phyloP scores from a whole-genome alignment of 163 green algal genomes.

The Chloromonas sp. region DNA sequence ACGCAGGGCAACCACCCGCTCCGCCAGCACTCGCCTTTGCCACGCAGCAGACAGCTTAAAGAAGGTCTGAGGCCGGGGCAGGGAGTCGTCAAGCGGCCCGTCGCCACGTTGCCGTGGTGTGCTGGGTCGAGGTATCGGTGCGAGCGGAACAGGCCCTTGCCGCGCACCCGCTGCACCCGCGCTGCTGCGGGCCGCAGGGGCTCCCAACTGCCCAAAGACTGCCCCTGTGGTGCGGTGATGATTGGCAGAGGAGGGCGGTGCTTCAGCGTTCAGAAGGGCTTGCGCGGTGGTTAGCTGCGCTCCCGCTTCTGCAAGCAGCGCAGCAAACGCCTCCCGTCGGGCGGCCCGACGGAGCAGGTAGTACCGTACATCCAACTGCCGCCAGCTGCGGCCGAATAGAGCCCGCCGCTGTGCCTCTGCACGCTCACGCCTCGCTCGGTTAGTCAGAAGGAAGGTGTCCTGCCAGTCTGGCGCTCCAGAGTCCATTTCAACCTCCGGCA shows the following conservation, averaged over 20 bases:
- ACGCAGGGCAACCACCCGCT: neutral
- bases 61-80: constrained; percentile 16
- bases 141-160: no score
- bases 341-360: constrained; percentile 11
- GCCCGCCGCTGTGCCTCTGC: neutral
- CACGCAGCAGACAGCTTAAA: constrained; percentile 6
- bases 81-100: constrained; percentile 10
- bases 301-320: neutral
- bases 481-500: no score
- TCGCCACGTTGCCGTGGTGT: constrained; percentile 11
- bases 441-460: neutral
- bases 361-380: constrained; percentile 16
- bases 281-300: neutral
- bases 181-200: no score
- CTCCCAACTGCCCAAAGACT: no score
- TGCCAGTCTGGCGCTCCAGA: neutral
- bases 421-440: neutral
- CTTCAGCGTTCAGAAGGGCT: no score
- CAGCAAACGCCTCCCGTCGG: constrained; percentile 6
- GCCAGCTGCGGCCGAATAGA: constrained; percentile 12
- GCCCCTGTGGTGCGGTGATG: no score
- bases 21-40: constrained; percentile 5
- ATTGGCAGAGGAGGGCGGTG: no score
- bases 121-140: neutral
- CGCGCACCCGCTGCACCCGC: no score